phyloP scores from a whole-genome alignment of 768 basidiomycete genomes.

The Phallus indusiatus region DNA sequence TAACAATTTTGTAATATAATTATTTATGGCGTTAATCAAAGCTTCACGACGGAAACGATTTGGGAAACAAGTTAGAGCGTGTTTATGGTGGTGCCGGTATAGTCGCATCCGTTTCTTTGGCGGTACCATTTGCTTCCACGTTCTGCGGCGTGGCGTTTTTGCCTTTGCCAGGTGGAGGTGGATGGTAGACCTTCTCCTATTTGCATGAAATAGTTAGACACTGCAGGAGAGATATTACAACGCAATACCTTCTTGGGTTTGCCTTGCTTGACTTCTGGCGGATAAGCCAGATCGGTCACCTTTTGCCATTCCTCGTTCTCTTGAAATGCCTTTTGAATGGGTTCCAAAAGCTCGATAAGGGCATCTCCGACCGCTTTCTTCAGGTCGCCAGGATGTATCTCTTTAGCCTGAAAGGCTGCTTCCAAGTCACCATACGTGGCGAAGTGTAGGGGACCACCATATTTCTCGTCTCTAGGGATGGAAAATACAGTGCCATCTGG shows the following conservation, averaged over 20 bases:
- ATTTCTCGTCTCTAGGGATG: conserved; percentile 68
- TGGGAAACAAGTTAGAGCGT: too few species aligned
- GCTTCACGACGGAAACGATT: too few species aligned
- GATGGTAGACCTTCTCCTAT: conserved; percentile 75
- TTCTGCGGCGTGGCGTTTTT: conserved; percentile 35
- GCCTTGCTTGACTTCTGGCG: conserved; percentile 41
- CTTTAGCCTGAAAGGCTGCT: conserved; percentile 64
- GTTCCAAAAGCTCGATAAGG: conserved; percentile 66
- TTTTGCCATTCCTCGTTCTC: conserved; percentile 73
- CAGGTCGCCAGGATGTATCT: conserved; percentile 83
- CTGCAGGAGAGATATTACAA: neutral
- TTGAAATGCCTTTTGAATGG: conserved; percentile 72
- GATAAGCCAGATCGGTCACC: conserved; percentile 75
- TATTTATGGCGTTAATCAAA: too few species aligned
- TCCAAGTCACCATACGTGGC: conserved; percentile 52
- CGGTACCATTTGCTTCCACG: conserved; percentile 10
- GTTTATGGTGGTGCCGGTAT: too few species aligned
- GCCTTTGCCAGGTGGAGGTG: conserved; percentile 74
- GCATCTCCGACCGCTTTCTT: conserved; percentile 70
- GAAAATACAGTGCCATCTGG: conserved; percentile 78
- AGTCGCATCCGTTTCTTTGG: too few species aligned
- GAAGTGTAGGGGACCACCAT: conserved; percentile 67
- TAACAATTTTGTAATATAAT: too few species aligned
- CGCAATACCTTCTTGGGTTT: conserved; percentile 49
- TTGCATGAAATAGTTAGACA: neutral